Base-by-base conservation (phyloP, 495 filamentous ascomycete species). In the Aspergillus carlsbadensis region DNA sequence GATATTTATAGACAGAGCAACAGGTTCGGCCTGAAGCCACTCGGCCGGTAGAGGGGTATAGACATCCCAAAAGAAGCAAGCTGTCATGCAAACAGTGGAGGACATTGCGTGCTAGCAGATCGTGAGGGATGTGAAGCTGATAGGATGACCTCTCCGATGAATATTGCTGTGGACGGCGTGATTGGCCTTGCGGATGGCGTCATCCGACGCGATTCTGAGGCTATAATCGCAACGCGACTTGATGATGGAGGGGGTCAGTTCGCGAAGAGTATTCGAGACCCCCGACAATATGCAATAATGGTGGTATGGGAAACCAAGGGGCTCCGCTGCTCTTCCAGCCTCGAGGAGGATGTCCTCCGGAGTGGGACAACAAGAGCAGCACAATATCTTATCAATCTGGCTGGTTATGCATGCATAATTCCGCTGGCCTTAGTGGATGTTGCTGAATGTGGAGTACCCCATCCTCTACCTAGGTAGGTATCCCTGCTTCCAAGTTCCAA, bases 31-130 rank as follows among this genome's bases (percentile, higher is more conserved):
- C 15, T 43, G 22, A 33, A 50, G 21, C 26, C 31, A 54, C 45
- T 54, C 52, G 40, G 51, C 42, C 37, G 53, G 48, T 14, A 50
- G 37, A 48, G 34, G 24, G 36, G 35, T 33, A 49, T 31, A 41
- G 8, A 31, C 34, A 54, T 20, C n/a, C 20, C 35, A 20, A 33
- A 36, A 33, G 26, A 33, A 15, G 51, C 34, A 33, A 31, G 20
- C 29, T 21, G 17, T 52, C 11, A 55, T 58, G 55, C 60, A 55
- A 65, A 42, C 17, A 44, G 59, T 62, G 63, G 63, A 58, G 52
- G 24, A 44, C 57, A 65, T 65, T 58, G 63, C 59, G 63, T 65
- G 63, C 63, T 45, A 36, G 48, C 8, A 6, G 40, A 50, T 56
- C 40, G 26, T 33, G 40, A 40, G 35, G 24, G 18, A 39, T 44